Evolutionary conservation across 2,329 filamentous ascomycete genomes (phyloP).

Genomic region (Hypoxylon sp.): DNA sequence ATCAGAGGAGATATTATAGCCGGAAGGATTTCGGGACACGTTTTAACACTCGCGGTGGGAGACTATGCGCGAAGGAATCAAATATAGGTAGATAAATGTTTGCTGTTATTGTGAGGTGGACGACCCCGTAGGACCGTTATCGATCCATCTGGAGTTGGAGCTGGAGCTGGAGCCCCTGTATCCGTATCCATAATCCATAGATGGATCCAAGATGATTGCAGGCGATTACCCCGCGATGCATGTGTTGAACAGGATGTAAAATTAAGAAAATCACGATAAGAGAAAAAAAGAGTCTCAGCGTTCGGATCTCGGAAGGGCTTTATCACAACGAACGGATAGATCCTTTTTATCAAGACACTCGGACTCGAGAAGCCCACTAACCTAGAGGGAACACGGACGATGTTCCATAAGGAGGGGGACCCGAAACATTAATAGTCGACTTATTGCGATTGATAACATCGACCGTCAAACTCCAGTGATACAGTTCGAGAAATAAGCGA

Average conservation of each 20-base stretch:
- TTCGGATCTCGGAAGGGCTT: constrained; percentile 43
- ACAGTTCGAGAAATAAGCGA: constrained; percentile 23
- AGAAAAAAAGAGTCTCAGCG: constrained; percentile 21
- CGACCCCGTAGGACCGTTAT: constrained; percentile 20
- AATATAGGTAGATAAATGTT: constrained; percentile 15
- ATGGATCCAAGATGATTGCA: constrained; percentile 16
- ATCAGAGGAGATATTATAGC: constrained; percentile 3
- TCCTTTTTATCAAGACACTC: constrained; percentile 40
- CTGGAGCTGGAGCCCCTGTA: neutral
- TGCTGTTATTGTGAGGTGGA: constrained; percentile 10
- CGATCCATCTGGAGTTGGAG: constrained; percentile 13
- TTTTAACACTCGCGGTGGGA: constrained; percentile 10
- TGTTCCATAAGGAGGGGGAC: constrained; percentile 27
- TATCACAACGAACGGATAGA: constrained; percentile 42
- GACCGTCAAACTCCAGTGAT: constrained; percentile 31
- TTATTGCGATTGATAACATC: constrained; percentile 37
- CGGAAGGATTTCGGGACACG: constrained; percentile 29
- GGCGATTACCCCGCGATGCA: constrained; percentile 36
- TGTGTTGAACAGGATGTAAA: constrained; percentile 11
- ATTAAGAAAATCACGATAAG: constrained; percentile 30
- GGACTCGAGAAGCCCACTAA: constrained; percentile 27
- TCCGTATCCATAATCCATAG: constrained; percentile 10
- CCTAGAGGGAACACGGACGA: constrained; percentile 23
- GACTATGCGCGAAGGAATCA: constrained; percentile 8
- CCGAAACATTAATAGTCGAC: constrained; percentile 40